phyloP scores from a whole-genome alignment of 495 filamentous ascomycete species.

The Chlorociboria aeruginascens region DNA sequence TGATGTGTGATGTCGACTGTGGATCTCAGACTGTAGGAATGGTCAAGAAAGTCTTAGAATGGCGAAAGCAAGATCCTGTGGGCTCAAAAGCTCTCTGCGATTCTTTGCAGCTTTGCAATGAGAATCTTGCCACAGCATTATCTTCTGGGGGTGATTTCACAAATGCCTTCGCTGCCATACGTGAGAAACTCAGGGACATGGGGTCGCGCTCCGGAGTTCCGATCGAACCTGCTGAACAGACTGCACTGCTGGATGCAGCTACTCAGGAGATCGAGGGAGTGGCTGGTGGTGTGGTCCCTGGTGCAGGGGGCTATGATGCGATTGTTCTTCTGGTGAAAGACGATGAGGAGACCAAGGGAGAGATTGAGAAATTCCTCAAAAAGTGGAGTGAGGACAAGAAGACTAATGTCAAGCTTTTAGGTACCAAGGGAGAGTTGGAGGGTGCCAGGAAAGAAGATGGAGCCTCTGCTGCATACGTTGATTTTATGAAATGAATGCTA shows the following conservation, averaged over 20 bases:
- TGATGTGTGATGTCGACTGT: slow-evolving; percentile 94
- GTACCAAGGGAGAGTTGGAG: slow-evolving; percentile 77
- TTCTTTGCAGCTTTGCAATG: slow-evolving; percentile 61
- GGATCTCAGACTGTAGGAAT: slow-evolving; percentile 88
- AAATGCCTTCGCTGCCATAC: slow-evolving; percentile 26
- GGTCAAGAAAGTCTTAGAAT: slow-evolving; percentile 81
- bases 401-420: slow-evolving; percentile 62
- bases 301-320: slow-evolving; percentile 91
- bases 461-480: slow-evolving; percentile 1
- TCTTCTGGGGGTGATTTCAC: slow-evolving; percentile 25
- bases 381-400: slow-evolving; percentile 56
- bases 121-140: slow-evolving; percentile 53
- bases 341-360: slow-evolving; percentile 50
- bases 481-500: not conserved
- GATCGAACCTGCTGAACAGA: slow-evolving; percentile 83
- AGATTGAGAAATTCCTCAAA: slow-evolving; percentile 48
- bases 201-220: slow-evolving; percentile 62
- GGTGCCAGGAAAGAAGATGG: slow-evolving; percentile 57
- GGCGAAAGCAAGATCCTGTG: slow-evolving; percentile 57
- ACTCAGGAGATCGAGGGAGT: slow-evolving; percentile 57
- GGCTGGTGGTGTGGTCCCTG: slow-evolving; percentile 83
- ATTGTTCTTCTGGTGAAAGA: slow-evolving; percentile 71
- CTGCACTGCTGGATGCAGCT: slow-evolving; percentile 60
- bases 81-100: slow-evolving; percentile 61
- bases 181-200: slow-evolving; percentile 60